Conservation (phyloP, 495 filamentous ascomycete genomes). For the Hyaloscypha hepaticicola region DNA sequence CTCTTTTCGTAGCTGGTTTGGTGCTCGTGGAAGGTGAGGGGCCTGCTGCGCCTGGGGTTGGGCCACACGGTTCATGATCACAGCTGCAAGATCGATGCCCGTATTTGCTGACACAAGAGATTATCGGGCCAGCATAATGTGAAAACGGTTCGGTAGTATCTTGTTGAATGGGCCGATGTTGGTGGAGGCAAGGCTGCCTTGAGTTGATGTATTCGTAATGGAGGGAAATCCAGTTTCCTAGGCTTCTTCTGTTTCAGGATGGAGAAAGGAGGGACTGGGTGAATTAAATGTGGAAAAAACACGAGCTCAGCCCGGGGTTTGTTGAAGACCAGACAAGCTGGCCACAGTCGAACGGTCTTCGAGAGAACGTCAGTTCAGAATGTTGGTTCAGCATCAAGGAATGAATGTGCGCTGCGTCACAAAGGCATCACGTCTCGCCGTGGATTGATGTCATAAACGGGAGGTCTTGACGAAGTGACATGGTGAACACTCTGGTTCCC, state of each 20-base stretch:
- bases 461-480: neutral
- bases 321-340: neutral
- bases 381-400: neutral
- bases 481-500: neutral
- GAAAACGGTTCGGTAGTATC: neutral
- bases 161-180: neutral
- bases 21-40: neutral
- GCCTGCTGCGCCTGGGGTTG: neutral
- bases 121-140: neutral
- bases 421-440: neutral
- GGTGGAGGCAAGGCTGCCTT: neutral
- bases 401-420: neutral
- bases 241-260: neutral
- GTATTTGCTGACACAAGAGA: neutral
- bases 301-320: neutral
- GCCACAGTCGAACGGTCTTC: neutral
- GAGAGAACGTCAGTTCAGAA: neutral
- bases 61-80: neutral
- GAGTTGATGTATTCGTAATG: neutral
- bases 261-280: neutral
- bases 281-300: neutral
- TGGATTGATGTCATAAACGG: neutral
- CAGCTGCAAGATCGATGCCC: neutral
- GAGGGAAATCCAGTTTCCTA: neutral
- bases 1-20: neutral